Base-by-base conservation (phyloP, 176 grass and related monocot species). In the Panicum miliaceum region DNA sequence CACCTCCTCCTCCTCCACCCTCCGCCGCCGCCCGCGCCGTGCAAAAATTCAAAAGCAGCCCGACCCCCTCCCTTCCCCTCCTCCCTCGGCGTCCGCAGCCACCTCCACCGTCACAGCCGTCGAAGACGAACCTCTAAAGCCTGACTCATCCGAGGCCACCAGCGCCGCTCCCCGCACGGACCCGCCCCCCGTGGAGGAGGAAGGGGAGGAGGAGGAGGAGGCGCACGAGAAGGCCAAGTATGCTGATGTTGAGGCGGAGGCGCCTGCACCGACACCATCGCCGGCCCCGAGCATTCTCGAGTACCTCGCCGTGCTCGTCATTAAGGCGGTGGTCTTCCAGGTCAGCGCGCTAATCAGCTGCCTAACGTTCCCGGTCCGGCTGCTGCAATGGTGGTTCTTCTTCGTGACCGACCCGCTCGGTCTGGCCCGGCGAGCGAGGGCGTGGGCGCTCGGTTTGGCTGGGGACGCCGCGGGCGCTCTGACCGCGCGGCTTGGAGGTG, bases 251-350 rank as follows among this genome's bases (percentile, higher is more conserved):
- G 67, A 73, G 50, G 76, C 25, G 7, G 22, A 29, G 22, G 75
- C 59, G 19, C 19, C 47, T 62, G 3, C 45, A 25, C 66, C 86
- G 3, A 25, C 43, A 25, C 76, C 76, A 58, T 1, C 75, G 36
- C 77, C 70, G 20, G 3, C 42, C 47, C 61, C 64, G 43, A 71
- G 63, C 77, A 41, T 89, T 35, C 76, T 94, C 72, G 93, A 92
- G 59, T 71, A 63, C 41, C 45, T 90, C 10, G 83, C 76, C 16
- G 38, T 84, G 60, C 79, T 95, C 68, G 82, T 92, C 56, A 76
- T 98, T 61, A 96, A 81, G 23, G 93, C 87, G 3, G 86, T 98
- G 34, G 68, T 81, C 6, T 96, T 94, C 78, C 93, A 95, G 64
- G 79, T 96, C 48, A 67, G 77, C 80, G 60, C 94, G 27, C 79